A percentile compares a stretch with the other conserved stretches of the same genome.
Conservation (phyloP, 768 basidiomycete species). For the Boletus barrowsii region DNA sequence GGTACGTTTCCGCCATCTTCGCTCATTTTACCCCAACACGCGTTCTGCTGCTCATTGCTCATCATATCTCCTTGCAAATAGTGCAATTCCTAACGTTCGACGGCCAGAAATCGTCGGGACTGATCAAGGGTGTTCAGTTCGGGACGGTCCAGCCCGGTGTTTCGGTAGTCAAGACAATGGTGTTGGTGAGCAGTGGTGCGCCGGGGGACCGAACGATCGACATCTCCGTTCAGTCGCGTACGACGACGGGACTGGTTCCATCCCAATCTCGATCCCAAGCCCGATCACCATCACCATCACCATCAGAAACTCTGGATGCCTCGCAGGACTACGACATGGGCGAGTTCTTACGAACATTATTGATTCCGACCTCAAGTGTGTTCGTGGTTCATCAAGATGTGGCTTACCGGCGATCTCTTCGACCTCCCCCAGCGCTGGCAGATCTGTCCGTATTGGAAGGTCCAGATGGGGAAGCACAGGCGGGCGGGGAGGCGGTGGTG, state of each 20-base stretch:
- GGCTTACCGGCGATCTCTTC: conserved; percentile 46
- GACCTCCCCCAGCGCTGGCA: conserved; percentile 44
- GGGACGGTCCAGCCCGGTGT: conserved; percentile 61
- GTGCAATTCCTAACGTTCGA: conserved; percentile 62
- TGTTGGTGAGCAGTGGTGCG: conserved; percentile 57
- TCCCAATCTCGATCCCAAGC: conserved; percentile 1
- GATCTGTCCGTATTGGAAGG: conserved; percentile 54
- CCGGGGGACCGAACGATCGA: conserved; percentile 75
- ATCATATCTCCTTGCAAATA: conserved; percentile 20
- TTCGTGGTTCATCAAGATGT: conserved; percentile 54
- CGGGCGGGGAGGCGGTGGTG: conserved; percentile 57
- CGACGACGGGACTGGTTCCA: conserved; percentile 6
- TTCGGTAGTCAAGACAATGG: conserved; percentile 57
- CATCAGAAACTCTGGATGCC: conserved; percentile 3
- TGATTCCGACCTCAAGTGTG: conserved; percentile 63
- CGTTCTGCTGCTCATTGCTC: too few species aligned
- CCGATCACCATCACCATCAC: conserved; percentile 1
- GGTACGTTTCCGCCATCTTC: conserved; percentile 39
- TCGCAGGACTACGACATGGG: conserved; percentile 25
- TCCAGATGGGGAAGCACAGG: conserved; percentile 45
- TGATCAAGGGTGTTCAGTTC: conserved; percentile 72
- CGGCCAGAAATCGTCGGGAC: conserved; percentile 59
- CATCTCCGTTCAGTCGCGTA: conserved; percentile 69
- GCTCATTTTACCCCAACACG: not conserved
- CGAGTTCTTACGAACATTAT: conserved; percentile 66